phyloP scores from a whole-genome alignment of 1,284 basidiomycete genomes.

The Lentinus polychrous region DNA sequence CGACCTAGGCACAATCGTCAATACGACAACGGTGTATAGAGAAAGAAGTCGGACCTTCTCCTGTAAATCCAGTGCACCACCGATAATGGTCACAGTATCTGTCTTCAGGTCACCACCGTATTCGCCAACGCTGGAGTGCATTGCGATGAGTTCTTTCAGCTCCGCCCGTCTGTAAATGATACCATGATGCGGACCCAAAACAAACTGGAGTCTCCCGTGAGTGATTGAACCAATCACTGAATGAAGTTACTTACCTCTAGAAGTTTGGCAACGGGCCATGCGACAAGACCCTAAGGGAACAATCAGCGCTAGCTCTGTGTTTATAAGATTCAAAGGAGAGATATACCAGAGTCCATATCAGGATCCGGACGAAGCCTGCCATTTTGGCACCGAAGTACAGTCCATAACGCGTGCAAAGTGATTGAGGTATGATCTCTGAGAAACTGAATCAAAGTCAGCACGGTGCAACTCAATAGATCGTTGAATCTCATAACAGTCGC shows the following conservation, averaged over 20 bases:
- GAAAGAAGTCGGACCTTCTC: conserved; percentile 41
- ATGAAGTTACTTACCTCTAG: conserved; percentile 34
- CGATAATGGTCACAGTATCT: conserved; percentile 73
- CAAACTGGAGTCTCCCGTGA: conserved; percentile 22
- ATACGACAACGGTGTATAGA: background rate
- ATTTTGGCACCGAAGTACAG: conserved; percentile 89
- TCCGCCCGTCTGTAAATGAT: conserved; percentile 55
- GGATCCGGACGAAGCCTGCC: conserved; percentile 66
- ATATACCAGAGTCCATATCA: conserved; percentile 67
- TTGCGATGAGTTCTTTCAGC: conserved; percentile 66
- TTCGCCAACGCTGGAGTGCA: conserved; percentile 52
- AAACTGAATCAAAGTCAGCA: conserved; percentile 41
- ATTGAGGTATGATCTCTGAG: conserved; percentile 88
- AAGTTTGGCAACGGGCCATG: conserved; percentile 76
- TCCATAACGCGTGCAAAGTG: conserved; percentile 87
- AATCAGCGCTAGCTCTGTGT: background rate
- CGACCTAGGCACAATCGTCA: conserved; percentile 13
- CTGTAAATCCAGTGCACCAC: conserved; percentile 67
- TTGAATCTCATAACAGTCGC: background rate
- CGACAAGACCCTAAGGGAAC: conserved; percentile 52
- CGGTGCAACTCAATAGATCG: too few species aligned
- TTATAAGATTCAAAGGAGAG: background rate
- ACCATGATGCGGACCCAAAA: conserved; percentile 57
- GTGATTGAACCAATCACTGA: background rate
- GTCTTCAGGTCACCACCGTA: conserved; percentile 64